Conservation (phyloP, 192 early-diverging fungal species). For the Coemansia reversa region DNA sequence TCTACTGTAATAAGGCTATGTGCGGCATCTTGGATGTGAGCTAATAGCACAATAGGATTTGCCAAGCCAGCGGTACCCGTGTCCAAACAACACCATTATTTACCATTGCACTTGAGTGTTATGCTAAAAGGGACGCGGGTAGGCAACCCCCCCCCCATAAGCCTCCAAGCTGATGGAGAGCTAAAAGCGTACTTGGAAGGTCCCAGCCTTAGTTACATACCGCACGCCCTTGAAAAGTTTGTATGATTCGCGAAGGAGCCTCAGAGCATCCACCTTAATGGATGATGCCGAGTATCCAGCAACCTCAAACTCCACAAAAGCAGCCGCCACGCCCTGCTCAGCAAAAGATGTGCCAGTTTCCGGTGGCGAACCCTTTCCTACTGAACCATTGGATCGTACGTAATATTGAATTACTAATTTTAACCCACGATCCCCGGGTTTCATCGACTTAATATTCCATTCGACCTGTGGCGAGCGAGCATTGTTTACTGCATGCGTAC, state of each 20-base stretch:
- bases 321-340: conserved; percentile 11
- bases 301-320: conserved; percentile 46
- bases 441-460: conserved; percentile 29
- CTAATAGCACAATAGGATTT: too few relatives aligned
- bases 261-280: conserved; percentile 41
- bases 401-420: conserved; percentile 28
- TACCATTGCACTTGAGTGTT: too few relatives aligned
- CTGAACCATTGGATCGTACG: neutral
- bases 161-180: neutral
- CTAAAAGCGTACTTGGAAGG: conserved; percentile 41
- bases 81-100: too few relatives aligned
- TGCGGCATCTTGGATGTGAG: too few relatives aligned
- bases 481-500: conserved; percentile 32
- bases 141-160: too few relatives aligned
- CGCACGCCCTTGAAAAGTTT: conserved; percentile 48
- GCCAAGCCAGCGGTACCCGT: too few relatives aligned
- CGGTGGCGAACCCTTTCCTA: neutral
- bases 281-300: conserved; percentile 38
- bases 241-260: conserved; percentile 41
- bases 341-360: neutral
- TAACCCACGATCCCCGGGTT: conserved; percentile 10
- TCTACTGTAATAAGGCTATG: too few relatives aligned
- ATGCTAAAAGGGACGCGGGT: too few relatives aligned
- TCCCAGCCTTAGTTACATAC: conserved; percentile 34
- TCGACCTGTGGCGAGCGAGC: conserved; percentile 29